Conservation (phyloP, 1,284 basidiomycete species). For the Puccinia novopanici region DNA sequence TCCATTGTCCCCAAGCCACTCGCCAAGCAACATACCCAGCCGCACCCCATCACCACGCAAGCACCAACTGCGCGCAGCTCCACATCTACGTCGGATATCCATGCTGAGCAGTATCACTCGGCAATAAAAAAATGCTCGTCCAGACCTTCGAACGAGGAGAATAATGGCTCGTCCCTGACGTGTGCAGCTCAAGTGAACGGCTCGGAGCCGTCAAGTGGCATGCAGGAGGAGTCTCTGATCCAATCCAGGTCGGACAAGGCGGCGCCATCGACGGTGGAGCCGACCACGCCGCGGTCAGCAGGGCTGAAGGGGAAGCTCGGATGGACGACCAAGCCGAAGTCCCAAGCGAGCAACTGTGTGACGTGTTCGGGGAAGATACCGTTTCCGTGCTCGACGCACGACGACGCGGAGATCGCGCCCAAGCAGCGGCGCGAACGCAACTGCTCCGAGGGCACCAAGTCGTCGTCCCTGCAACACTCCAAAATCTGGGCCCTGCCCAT, state of each 20-base stretch:
- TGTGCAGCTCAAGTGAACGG: background rate
- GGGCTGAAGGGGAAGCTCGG: constrained; percentile 4
- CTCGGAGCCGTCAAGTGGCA: background rate
- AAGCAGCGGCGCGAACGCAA: constrained; percentile 13
- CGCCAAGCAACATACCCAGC: background rate
- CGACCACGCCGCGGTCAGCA: background rate
- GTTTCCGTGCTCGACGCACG: constrained; percentile 14
- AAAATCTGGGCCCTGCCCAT: constrained; percentile 19
- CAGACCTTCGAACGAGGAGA: background rate
- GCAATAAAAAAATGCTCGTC: background rate
- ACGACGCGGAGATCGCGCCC: background rate
- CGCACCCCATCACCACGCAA: background rate
- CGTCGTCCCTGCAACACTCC: background rate
- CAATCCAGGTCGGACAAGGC: background rate
- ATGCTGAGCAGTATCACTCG: background rate
- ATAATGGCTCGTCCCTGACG: background rate
- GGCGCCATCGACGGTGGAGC: background rate
- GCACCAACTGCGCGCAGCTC: background rate
- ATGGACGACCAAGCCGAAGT: background rate
- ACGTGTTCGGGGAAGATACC: constrained; percentile 6
- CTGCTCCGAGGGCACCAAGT: constrained; percentile 1
- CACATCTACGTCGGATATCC: background rate
- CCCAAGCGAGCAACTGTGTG: background rate
- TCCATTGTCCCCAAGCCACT: background rate
- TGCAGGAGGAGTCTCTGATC: background rate